Evolutionary conservation across 1,139 yeast species (phyloP), one percentile per base, ranked within the genome.

Genomic region (Candida anutae): DNA sequence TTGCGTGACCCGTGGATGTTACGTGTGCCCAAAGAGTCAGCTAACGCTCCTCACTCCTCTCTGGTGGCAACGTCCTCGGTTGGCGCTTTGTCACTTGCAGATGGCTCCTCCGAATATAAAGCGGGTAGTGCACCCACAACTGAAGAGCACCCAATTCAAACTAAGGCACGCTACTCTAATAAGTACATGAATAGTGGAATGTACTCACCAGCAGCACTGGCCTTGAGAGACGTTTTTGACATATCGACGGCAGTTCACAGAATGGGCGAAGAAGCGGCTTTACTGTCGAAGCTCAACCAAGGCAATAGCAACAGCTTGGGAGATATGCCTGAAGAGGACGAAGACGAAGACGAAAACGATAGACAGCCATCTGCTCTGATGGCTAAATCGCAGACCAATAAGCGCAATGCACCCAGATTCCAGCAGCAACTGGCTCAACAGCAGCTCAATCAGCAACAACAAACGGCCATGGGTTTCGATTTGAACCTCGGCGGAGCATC

Each of bases 191-290:
- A 40, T 25, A 30, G 34, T 22, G 44, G 41, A 4, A 22, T 69
- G 39, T 80, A 79, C 43, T 79, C 95, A 1, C 96, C 96, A 4
- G 95, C 93, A 5, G 93, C 93, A 0, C 84, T 80, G 30, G 94
- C 94, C 0, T 71, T 90, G 63, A 79, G 87, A 43, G 98, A 90
- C 46, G 96, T 95, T 6, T 88, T 88, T 55, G 98, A 90, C 48
- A 82, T 90, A 11, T 80, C 95, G 13, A 78, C 93, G 33, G 96
- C 96, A 0, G 94, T 90, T 6, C 95, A 87, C 50, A 77, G 98
- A 53, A 75, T 76, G 66, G 95, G 88, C 22, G 95, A 84, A 55
- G 96, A 85, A 47, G 79, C 78, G 14, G 70, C 75, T 2, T 56
- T 76, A 25, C 51, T 62, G 14, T 53, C 57, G 26, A 57, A 51